Evolutionary conservation across 2,329 filamentous ascomycete species (phyloP).

Genomic region (Fusarium pseudograminearum): DNA sequence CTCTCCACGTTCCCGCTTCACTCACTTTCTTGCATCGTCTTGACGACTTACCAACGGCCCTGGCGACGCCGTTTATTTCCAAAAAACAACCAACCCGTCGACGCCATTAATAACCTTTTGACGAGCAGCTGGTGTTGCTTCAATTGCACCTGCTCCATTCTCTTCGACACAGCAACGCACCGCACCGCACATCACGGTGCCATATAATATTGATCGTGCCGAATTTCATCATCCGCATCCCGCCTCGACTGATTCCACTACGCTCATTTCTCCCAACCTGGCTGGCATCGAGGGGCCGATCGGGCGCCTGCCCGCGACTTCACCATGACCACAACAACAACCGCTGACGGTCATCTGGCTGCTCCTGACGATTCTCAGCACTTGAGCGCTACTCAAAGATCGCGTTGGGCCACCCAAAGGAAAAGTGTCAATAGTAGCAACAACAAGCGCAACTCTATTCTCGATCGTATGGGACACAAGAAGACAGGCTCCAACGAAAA

Average conservation of each 20-base stretch:
- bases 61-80: slow-evolving; percentile 39
- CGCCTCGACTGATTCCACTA: slow-evolving; percentile 30
- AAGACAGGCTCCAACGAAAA: slow-evolving; percentile 74
- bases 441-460: slow-evolving; percentile 84
- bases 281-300: slow-evolving; percentile 54
- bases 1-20: slow-evolving; percentile 27
- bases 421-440: slow-evolving; percentile 79
- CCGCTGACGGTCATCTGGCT: slow-evolving; percentile 44
- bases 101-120: slow-evolving; percentile 18
- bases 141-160: slow-evolving; percentile 44
- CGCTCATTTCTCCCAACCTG: slow-evolving; percentile 48
- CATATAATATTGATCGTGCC: not conserved
- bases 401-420: slow-evolving; percentile 97
- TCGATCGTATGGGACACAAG: slow-evolving; percentile 79
- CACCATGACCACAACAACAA: slow-evolving; percentile 52
- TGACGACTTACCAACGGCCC: slow-evolving; percentile 38
- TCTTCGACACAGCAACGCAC: slow-evolving; percentile 7
- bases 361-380: slow-evolving; percentile 35
- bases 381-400: slow-evolving; percentile 71
- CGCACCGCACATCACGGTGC: slow-evolving; percentile 4
- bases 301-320: slow-evolving; percentile 56
- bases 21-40: slow-evolving; percentile 36
- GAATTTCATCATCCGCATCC: slow-evolving; percentile 18
- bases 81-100: slow-evolving; percentile 16
- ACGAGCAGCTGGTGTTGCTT: slow-evolving; percentile 43